phyloP scores from a whole-genome alignment of 2,329 filamentous ascomycete genomes.

The Colletotrichum zoysiae region DNA sequence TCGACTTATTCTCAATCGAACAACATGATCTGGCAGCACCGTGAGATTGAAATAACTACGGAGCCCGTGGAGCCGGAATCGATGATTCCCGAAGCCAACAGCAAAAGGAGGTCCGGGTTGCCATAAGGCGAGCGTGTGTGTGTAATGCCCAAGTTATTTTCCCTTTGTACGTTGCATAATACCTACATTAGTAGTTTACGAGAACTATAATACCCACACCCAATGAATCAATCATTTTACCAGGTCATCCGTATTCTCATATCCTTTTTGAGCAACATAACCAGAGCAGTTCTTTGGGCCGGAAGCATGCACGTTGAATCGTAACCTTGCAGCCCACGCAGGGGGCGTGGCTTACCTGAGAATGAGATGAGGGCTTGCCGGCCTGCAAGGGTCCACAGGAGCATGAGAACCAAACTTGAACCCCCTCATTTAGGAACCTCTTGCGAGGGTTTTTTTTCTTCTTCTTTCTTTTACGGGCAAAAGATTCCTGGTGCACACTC shows the following conservation, averaged over 20 bases:
- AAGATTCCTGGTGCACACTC: too few species aligned
- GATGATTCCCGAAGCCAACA: constrained; percentile 8
- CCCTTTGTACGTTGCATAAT: neutral
- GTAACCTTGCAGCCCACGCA: neutral
- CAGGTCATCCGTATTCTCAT: neutral
- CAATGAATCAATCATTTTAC: neutral
- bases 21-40: constrained; percentile 38
- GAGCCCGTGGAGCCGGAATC: constrained; percentile 40
- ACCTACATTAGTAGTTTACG: constrained; percentile 6
- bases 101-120: constrained; percentile 26
- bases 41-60: constrained; percentile 37
- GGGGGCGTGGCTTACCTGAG: neutral
- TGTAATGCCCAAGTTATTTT: constrained; percentile 3
- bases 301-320: neutral
- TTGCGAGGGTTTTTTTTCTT: neutral
- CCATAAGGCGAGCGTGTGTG: neutral
- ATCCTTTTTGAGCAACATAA: neutral
- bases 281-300: neutral
- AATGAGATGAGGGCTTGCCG: neutral
- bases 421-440: neutral
- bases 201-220: neutral
- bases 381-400: neutral
- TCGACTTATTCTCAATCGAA: constrained; percentile 16
- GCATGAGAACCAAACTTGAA: neutral
- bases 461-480: too few species aligned